These are phyloP conservation scores for Lojkania enalia DNA, from an alignment of 2,329 filamentous ascomycete species.

Conservation along the genomic window DNA sequence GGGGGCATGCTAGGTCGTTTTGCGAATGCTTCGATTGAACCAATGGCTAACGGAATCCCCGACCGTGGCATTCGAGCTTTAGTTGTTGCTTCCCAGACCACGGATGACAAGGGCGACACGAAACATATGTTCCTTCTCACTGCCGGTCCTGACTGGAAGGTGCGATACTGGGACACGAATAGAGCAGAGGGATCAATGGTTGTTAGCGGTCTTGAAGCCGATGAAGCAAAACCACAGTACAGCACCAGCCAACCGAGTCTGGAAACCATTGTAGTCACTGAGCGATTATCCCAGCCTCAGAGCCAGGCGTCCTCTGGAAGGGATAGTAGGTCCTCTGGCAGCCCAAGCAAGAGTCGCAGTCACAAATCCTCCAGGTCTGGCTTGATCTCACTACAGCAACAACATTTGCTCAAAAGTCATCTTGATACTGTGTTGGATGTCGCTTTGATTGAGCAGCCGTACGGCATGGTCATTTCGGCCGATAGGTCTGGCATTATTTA, in stretches of 20 bases:
- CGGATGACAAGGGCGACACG: slow-evolving; percentile 70
- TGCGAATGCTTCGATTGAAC: slow-evolving; percentile 67
- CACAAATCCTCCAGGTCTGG: slow-evolving; percentile 69
- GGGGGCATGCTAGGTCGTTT: slow-evolving; percentile 88
- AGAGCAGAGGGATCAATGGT: slow-evolving; percentile 77
- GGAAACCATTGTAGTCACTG: slow-evolving; percentile 47
- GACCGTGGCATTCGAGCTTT: slow-evolving; percentile 76
- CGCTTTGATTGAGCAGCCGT: slow-evolving; percentile 83
- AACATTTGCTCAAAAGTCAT: slow-evolving; percentile 82
- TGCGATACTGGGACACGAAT: slow-evolving; percentile 90
- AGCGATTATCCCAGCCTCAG: slow-evolving; percentile 35
- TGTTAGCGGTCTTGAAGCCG: slow-evolving; percentile 74
- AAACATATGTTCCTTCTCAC: slow-evolving; percentile 84
- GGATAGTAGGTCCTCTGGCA: slow-evolving; percentile 30
- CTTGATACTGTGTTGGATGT: slow-evolving; percentile 87
- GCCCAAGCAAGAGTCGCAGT: slow-evolving; percentile 41
- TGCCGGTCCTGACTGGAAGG: slow-evolving; percentile 84
- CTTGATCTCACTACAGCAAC: slow-evolving; percentile 91
- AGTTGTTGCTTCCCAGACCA: slow-evolving; percentile 69
- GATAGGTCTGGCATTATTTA: slow-evolving; percentile 89
- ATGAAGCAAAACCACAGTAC: slow-evolving; percentile 76
- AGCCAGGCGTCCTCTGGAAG: slow-evolving; percentile 16
- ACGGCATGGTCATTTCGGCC: slow-evolving; percentile 88
- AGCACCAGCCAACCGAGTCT: slow-evolving; percentile 38
- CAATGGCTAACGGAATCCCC: slow-evolving; percentile 54